phyloP scores from a whole-genome alignment of 371 early-diverging fungal species.

The Mucor piriformis region DNA sequence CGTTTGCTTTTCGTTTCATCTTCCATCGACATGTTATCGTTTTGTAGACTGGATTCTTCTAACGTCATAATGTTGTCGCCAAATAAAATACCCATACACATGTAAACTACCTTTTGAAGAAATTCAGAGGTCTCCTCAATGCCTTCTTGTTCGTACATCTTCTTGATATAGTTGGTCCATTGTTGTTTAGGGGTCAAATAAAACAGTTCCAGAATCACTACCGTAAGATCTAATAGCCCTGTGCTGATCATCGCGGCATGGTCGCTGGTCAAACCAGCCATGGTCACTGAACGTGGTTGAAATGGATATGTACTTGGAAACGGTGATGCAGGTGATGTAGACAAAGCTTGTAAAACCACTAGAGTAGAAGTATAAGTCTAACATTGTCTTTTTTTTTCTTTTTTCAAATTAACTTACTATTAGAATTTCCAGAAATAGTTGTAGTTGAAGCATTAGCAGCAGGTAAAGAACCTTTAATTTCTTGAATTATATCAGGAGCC shows the following conservation, averaged over 20 bases:
- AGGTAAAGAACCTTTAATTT: neutral
- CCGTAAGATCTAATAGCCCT: slow-evolving; percentile 52
- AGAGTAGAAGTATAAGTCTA: neutral
- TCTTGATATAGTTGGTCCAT: slow-evolving; percentile 41
- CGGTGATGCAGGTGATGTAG: slow-evolving; percentile 43
- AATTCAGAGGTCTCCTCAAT: slow-evolving; percentile 53
- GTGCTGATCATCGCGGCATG: slow-evolving; percentile 45
- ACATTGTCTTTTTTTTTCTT: neutral
- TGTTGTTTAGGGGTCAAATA: slow-evolving; percentile 49
- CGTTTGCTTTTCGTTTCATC: slow-evolving; percentile 27
- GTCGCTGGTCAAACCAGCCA: slow-evolving; percentile 16
- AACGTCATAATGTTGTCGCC: slow-evolving; percentile 40
- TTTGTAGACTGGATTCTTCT: slow-evolving; percentile 28
- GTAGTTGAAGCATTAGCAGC: neutral
- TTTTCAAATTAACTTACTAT: neutral
- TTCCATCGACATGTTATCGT: slow-evolving; percentile 27
- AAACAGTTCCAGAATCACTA: slow-evolving; percentile 52
- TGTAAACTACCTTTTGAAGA: slow-evolving; percentile 55
- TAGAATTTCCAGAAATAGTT: neutral
- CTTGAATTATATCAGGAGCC: slow-evolving; percentile 4
- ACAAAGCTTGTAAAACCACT: slow-evolving; percentile 43
- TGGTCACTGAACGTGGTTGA: slow-evolving; percentile 22
- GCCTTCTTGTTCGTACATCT: slow-evolving; percentile 45
- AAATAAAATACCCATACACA: slow-evolving; percentile 53
- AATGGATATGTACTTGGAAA: slow-evolving; percentile 49